phyloP scores from a whole-genome alignment of 257 asterid species.

The Lithospermum erythrorhizon region DNA sequence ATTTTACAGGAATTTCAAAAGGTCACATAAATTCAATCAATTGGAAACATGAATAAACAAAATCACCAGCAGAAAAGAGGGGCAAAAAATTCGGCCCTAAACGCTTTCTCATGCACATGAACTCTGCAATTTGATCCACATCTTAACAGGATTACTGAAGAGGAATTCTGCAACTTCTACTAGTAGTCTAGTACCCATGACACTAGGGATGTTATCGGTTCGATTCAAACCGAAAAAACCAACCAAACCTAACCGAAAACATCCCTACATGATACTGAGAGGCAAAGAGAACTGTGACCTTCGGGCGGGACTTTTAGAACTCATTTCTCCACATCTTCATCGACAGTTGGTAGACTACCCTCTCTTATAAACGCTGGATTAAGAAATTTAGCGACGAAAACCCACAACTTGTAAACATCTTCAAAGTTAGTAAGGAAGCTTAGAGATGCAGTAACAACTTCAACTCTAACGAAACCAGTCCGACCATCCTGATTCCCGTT shows the following conservation, averaged over 20 bases:
- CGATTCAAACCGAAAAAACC: too few relatives aligned
- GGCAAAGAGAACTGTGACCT: slow-evolving; percentile 8
- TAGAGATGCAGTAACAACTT: slow-evolving; percentile 95
- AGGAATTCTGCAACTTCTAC: slow-evolving; percentile 16
- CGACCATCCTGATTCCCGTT: slow-evolving; percentile 52
- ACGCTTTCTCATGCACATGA: slow-evolving; percentile 15
- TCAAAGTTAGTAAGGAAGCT: slow-evolving; percentile 80
- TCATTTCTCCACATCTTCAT: slow-evolving; percentile 57
- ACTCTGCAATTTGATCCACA: slow-evolving; percentile 7
- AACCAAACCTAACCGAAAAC: too few relatives aligned
- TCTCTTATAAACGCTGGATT: slow-evolving; percentile 70
- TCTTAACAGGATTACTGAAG: slow-evolving; percentile 9
- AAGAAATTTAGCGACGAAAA: slow-evolving; percentile 84
- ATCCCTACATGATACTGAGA: not conserved
- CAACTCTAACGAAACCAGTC: slow-evolving; percentile 80
- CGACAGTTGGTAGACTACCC: slow-evolving; percentile 61
- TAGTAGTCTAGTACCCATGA: too few relatives aligned
- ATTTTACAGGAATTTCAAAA: slow-evolving; percentile 41
- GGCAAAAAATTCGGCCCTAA: slow-evolving; percentile 25
- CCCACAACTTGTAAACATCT: slow-evolving; percentile 96
- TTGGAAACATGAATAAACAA: slow-evolving; percentile 50
- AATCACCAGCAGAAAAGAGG: slow-evolving; percentile 38
- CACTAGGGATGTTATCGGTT: too few relatives aligned
- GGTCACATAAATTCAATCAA: slow-evolving; percentile 36
- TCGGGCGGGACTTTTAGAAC: slow-evolving; percentile 6